phyloP scores from a whole-genome alignment of 139 green algal genomes.

The Spirogloea muscicola region DNA sequence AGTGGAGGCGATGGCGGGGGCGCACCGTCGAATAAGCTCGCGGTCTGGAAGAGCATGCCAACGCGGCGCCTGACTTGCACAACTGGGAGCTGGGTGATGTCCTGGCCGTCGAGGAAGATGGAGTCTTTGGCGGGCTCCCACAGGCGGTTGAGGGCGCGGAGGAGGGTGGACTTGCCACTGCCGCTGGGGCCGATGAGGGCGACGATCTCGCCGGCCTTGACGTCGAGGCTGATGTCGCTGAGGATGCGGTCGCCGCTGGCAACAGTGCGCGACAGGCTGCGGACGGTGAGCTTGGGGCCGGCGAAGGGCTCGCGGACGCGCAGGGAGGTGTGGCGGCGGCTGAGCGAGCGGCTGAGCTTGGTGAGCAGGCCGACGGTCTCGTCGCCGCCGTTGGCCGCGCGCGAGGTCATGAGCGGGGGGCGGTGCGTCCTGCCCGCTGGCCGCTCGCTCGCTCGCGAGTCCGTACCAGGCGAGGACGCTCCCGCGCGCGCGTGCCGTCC shows the following conservation, averaged over 20 bases:
- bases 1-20: too few relatives aligned
- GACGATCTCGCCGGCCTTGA: conserved; percentile 6
- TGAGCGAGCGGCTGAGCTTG: too few relatives aligned
- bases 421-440: too few relatives aligned
- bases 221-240: conserved; percentile 8
- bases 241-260: not conserved
- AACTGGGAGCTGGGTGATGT: conserved; percentile 16
- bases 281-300: not conserved
- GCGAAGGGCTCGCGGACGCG: not conserved
- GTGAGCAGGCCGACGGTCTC: too few relatives aligned
- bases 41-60: conserved; percentile 33
- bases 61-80: conserved; percentile 11
- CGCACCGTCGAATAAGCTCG: conserved; percentile 25
- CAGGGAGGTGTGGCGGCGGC: too few relatives aligned
- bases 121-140: conserved; percentile 4
- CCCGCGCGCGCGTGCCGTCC: too few relatives aligned
- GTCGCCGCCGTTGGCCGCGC: too few relatives aligned
- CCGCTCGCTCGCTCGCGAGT: too few relatives aligned
- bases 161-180: conserved; percentile 27
- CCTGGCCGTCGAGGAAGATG: conserved; percentile 6
- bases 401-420: too few relatives aligned
- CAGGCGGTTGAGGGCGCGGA: conserved; percentile 24
- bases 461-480: too few relatives aligned
- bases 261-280: not conserved
- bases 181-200: conserved; percentile 20